phyloP scores from a whole-genome alignment of 495 filamentous ascomycete species.

The Chaetomidium leptoderma region DNA sequence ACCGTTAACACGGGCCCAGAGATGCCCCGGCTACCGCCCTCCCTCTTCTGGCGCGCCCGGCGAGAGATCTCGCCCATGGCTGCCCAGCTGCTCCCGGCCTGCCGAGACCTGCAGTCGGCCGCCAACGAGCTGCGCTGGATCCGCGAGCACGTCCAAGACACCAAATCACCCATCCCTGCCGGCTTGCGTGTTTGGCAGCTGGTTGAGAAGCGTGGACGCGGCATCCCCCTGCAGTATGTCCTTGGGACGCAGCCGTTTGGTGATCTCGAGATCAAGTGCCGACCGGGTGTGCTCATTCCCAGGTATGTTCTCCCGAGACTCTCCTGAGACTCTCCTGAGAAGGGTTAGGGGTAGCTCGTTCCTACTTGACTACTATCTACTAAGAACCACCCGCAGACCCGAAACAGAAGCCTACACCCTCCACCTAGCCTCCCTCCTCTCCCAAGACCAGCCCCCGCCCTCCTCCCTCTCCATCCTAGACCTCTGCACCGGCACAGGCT shows the following conservation, averaged over 20 bases:
- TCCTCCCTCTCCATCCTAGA: constrained; percentile 62
- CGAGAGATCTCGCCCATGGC: constrained; percentile 54
- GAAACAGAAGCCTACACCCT: constrained; percentile 70
- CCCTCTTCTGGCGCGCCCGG: constrained; percentile 54
- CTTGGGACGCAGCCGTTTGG: constrained; percentile 88
- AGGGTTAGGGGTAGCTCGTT: too few species aligned
- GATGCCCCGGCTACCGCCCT: constrained; percentile 74
- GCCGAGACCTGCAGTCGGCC: constrained; percentile 62
- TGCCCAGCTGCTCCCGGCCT: constrained; percentile 62
- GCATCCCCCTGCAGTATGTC: constrained; percentile 82
- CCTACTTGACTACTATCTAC: not conserved
- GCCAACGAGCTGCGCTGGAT: constrained; percentile 86
- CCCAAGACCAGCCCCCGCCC: constrained; percentile 4
- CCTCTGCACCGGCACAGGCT: constrained; percentile 86
- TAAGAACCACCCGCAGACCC: constrained; percentile 25
- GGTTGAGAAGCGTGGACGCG: constrained; percentile 55
- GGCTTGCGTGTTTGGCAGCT: constrained; percentile 42
- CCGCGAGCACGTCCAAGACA: constrained; percentile 46
- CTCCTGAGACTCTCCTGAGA: too few species aligned
- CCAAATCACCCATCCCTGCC: constrained; percentile 13
- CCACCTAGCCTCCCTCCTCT: constrained; percentile 51
- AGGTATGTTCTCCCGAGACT: constrained; percentile 52
- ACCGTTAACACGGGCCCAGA: not conserved
- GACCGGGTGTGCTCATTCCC: constrained; percentile 76
- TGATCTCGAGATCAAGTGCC: constrained; percentile 70